phyloP scores from a whole-genome alignment of 202 grass and related monocot species.

The Eragrostis tef region DNA sequence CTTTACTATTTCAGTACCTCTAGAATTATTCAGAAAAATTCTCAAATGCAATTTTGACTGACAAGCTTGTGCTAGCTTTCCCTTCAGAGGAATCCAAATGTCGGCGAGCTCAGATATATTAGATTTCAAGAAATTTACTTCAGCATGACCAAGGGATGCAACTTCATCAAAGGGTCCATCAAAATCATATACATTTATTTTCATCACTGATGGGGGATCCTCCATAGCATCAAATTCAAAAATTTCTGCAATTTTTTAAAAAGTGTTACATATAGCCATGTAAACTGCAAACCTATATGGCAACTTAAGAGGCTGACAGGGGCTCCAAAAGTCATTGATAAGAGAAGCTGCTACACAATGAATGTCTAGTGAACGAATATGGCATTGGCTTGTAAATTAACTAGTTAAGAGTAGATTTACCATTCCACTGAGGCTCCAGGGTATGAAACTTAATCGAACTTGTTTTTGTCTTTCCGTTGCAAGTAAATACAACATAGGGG shows the following conservation, averaged over 20 bases:
- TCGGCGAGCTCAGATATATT: constrained; percentile 84
- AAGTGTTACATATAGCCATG: constrained; percentile 18
- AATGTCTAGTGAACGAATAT: not conserved
- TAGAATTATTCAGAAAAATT: constrained; percentile 88
- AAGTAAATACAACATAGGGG: constrained; percentile 94
- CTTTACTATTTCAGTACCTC: constrained; percentile 67
- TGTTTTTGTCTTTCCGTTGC: constrained; percentile 87
- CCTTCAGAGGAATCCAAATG: constrained; percentile 82
- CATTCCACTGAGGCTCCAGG: constrained; percentile 92
- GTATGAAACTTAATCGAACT: constrained; percentile 97
- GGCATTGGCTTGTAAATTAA: not conserved
- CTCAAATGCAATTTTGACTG: constrained; percentile 91
- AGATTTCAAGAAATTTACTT: constrained; percentile 94
- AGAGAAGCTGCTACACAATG: constrained; percentile 3
- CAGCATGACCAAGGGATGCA: constrained; percentile 78
- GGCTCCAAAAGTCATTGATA: constrained; percentile 1
- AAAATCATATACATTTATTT: constrained; percentile 86
- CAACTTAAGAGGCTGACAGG: not conserved
- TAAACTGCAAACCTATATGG: not conserved
- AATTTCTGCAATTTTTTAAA: constrained; percentile 73
- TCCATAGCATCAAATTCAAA: constrained; percentile 99
- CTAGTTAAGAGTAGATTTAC: constrained; percentile 52
- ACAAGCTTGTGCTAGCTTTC: constrained; percentile 87
- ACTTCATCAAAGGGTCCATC: constrained; percentile 98
- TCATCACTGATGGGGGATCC: constrained; percentile 88